These are phyloP conservation scores for Diutina sp. DNA, from an alignment of 1,139 yeast genomes.

Conservation along the genomic window DNA sequence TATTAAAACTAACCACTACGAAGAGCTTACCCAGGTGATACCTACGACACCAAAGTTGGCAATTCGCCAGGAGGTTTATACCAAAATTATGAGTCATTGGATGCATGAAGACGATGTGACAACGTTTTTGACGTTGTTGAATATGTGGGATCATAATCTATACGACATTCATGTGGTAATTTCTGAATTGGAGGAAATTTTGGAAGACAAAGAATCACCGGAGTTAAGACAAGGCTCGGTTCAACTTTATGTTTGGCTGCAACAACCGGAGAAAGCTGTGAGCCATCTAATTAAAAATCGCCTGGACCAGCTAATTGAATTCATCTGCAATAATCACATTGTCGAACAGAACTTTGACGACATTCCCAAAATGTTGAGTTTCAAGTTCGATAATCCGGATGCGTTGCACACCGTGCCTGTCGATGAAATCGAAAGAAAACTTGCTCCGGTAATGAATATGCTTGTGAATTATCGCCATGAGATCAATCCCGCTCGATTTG, in stretches of 20 bases:
- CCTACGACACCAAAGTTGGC: slow-evolving; percentile 33
- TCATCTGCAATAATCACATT: background rate
- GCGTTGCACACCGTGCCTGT: slow-evolving; percentile 21
- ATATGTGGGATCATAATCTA: slow-evolving; percentile 46
- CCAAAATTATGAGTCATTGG: slow-evolving; percentile 38
- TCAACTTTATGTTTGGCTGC: slow-evolving; percentile 39
- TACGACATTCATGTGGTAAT: slow-evolving; percentile 38
- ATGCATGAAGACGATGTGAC: slow-evolving; percentile 20
- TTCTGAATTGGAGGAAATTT: slow-evolving; percentile 30
- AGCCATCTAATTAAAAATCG: slow-evolving; percentile 43
- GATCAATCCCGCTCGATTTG: slow-evolving; percentile 37
- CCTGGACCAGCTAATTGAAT: slow-evolving; percentile 23
- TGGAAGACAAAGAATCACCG: slow-evolving; percentile 10
- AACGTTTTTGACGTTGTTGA: slow-evolving; percentile 27
- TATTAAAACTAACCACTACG: slow-evolving; percentile 33
- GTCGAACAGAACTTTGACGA: background rate
- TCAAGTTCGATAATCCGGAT: background rate
- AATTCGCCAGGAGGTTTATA: slow-evolving; percentile 31
- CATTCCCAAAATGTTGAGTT: background rate
- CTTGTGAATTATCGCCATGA: slow-evolving; percentile 59
- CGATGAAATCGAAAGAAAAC: slow-evolving; percentile 21
- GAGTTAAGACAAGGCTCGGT: slow-evolving; percentile 40
- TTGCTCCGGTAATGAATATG: slow-evolving; percentile 37
- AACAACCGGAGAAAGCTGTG: slow-evolving; percentile 53
- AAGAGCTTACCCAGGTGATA: slow-evolving; percentile 35